These are phyloP conservation scores for Candida palmyrensis DNA, from an alignment of 805 yeast genomes.

Conservation along the genomic window DNA sequence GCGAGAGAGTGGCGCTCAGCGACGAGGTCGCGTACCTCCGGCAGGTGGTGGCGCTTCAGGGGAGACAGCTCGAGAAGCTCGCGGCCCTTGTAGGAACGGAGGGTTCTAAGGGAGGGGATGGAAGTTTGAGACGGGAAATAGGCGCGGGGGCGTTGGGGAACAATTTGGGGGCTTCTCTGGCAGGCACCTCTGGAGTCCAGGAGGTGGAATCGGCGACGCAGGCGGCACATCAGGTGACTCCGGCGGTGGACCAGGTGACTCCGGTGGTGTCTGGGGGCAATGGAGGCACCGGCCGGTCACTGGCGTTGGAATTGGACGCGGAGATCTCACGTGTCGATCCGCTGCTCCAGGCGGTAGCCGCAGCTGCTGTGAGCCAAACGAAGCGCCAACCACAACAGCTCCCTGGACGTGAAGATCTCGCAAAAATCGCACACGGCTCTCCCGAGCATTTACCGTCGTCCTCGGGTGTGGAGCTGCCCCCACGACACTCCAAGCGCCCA, in stretches of 20 bases:
- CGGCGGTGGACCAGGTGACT: constrained; percentile 1
- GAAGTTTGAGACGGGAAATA: too few species aligned
- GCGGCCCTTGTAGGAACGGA: constrained; percentile 28
- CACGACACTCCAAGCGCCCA: constrained; percentile 35
- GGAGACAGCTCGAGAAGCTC: constrained; percentile 33
- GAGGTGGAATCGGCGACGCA: constrained; percentile 11
- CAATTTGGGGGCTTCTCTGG: constrained; percentile 24
- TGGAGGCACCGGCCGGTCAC: too few species aligned
- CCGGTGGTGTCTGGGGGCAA: background rate
- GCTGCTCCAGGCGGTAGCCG: constrained; percentile 35
- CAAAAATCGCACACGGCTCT: too few species aligned
- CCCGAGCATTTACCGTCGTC: too few species aligned
- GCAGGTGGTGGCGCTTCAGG: constrained; percentile 33
- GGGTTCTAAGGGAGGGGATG: constrained; percentile 23
- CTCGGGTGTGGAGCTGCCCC: too few species aligned
- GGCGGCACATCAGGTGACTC: constrained; percentile 5
- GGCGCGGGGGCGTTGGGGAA: constrained; percentile 20
- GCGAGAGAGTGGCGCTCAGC: too few species aligned
- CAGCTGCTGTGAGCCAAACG: too few species aligned
- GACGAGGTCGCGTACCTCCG: constrained; percentile 33
- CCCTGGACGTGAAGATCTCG: too few species aligned
- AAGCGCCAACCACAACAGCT: too few species aligned
- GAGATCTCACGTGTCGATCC: too few species aligned
- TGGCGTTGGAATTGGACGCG: constrained; percentile 26
- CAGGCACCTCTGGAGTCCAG: too few species aligned